Conservation (phyloP, 2,329 filamentous ascomycete species). For the Thermoascus crustaceus region DNA sequence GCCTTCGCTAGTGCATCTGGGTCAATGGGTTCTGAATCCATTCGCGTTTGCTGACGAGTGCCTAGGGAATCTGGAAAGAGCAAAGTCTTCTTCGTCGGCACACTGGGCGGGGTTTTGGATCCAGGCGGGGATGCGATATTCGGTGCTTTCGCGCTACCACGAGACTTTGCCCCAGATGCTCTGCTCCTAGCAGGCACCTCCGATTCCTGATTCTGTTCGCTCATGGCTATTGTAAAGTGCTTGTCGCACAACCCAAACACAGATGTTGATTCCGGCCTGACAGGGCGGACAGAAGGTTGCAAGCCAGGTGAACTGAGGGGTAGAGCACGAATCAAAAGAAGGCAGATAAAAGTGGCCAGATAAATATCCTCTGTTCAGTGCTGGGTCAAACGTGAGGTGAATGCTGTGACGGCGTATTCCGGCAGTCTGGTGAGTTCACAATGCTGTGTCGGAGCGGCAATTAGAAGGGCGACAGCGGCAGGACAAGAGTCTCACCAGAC, state of each 20-base stretch:
- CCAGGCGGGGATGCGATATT: conserved; percentile 44
- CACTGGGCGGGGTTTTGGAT: conserved; percentile 53
- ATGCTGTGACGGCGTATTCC: neutral
- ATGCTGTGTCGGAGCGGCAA: neutral
- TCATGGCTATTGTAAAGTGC: conserved; percentile 12
- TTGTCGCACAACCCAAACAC: neutral
- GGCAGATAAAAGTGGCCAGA: too few relatives aligned
- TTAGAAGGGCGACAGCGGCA: neutral
- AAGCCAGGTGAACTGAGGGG: too few relatives aligned
- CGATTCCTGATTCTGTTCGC: conserved; percentile 14
- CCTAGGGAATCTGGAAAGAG: conserved; percentile 24
- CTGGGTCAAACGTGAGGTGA: too few relatives aligned
- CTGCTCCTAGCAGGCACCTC: conserved; percentile 9
- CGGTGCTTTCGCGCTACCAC: conserved; percentile 16
- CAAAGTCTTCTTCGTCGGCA: conserved; percentile 40
- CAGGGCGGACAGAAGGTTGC: too few relatives aligned
- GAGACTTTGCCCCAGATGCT: neutral
- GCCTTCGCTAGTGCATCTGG: conserved; percentile 52
- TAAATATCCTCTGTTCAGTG: too few relatives aligned
- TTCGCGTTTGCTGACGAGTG: conserved; percentile 19
- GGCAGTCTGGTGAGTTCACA: neutral
- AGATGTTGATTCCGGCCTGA: too few relatives aligned
- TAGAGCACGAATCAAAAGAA: too few relatives aligned
- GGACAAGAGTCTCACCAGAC: neutral
- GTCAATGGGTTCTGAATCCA: conserved; percentile 48